Evolutionary conservation across 73 alveolate genomes (phyloP).

Genomic region (Tetrahymena borealis): DNA sequence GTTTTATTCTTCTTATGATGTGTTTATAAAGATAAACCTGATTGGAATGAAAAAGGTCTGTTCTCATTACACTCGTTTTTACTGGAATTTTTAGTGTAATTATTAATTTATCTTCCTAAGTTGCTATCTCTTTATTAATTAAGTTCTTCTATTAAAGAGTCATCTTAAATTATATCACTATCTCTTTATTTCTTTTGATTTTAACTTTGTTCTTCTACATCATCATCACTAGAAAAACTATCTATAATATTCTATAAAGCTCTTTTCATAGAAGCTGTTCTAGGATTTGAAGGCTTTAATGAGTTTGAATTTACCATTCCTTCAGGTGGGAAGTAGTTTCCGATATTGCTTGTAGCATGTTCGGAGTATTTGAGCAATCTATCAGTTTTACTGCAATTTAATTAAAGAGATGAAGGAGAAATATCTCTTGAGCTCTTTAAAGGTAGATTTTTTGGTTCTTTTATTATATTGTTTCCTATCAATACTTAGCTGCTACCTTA

Average conservation of each 20-base stretch:
- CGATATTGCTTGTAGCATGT: neutral
- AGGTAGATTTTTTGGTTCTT: too few relatives aligned
- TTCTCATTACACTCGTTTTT: neutral
- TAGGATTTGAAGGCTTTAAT: neutral
- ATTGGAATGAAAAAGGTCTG: neutral
- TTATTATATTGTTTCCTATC: too few relatives aligned
- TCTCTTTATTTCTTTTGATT: neutral
- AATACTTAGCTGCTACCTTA: too few relatives aligned
- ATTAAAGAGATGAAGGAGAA: neutral
- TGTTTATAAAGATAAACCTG: neutral
- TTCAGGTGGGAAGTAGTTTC: neutral
- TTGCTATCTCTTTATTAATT: neutral
- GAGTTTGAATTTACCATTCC: too few relatives aligned
- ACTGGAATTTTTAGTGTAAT: neutral
- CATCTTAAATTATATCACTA: neutral
- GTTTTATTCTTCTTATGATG: neutral
- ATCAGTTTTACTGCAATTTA: neutral
- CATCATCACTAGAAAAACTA: neutral
- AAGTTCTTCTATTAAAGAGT: neutral
- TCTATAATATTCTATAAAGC: neutral
- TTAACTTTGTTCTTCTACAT: neutral
- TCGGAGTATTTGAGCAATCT: neutral
- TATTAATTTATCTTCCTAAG: neutral
- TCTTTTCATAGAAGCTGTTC: neutral
- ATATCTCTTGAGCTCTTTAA: neutral